phyloP scores from a whole-genome alignment of 306 rosid genomes.

The Phaseolus lunatus region DNA sequence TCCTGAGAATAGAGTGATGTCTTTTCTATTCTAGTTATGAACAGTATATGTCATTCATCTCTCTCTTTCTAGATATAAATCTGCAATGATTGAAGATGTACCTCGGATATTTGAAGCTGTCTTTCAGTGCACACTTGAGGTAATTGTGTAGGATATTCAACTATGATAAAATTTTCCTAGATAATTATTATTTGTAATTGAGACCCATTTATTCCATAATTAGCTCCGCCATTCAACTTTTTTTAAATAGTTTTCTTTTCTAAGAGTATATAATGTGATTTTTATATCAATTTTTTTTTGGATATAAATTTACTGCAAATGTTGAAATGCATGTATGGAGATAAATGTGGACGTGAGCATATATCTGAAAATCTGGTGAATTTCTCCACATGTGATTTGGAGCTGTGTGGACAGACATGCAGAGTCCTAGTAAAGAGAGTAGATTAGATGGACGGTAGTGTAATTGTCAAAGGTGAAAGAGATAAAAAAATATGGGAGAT shows the following conservation, averaged over 20 bases:
- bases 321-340: neutral
- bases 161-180: neutral
- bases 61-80: slow-evolving; percentile 71
- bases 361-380: neutral
- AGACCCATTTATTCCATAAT: slow-evolving; percentile 3
- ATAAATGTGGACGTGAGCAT: neutral
- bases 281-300: neutral
- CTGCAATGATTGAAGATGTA: slow-evolving; percentile 90
- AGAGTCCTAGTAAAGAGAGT: neutral
- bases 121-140: slow-evolving; percentile 98
- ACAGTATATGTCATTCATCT: neutral
- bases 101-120: slow-evolving; percentile 98
- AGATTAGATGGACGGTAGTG: neutral
- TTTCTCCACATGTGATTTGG: neutral
- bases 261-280: no score
- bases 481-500: neutral
- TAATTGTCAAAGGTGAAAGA: neutral
- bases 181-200: slow-evolving; percentile 1
- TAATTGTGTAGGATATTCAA: slow-evolving; percentile 43
- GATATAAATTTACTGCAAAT: slow-evolving; percentile 4
- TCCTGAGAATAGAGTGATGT: neutral
- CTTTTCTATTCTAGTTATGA: neutral
- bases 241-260: no score
- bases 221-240: neutral
- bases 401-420: neutral